These are phyloP conservation scores for Calonectria fujianensis DNA, from an alignment of 2,329 filamentous ascomycete genomes.

Conservation along the genomic window DNA sequence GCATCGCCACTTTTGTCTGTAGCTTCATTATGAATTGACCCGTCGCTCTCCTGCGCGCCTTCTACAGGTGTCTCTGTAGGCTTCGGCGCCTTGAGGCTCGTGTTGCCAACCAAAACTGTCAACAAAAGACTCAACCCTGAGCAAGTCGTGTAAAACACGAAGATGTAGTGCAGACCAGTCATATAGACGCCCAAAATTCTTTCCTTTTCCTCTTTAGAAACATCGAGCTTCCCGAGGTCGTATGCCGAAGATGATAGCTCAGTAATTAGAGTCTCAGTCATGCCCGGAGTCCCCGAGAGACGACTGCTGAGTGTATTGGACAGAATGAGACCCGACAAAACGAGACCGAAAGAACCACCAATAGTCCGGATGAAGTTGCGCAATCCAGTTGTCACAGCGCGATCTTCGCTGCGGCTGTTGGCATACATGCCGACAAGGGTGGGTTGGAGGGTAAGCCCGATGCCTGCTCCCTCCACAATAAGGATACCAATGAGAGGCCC, in stretches of 20 bases:
- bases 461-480: constrained; percentile 2
- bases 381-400: background rate
- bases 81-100: constrained; percentile 15
- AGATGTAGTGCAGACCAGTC: background rate
- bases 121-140: background rate
- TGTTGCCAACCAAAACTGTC: constrained; percentile 1
- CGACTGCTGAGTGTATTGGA: constrained; percentile 10
- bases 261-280: background rate
- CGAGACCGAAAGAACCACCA: background rate
- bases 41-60: background rate
- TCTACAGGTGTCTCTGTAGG: background rate
- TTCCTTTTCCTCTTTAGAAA: background rate
- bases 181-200: background rate
- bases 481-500: constrained; percentile 16
- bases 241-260: constrained; percentile 3
- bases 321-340: background rate
- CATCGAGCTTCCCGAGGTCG: background rate
- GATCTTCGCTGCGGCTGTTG: constrained; percentile 16
- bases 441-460: constrained; percentile 5
- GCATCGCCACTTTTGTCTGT: background rate
- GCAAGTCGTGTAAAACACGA: constrained; percentile 9
- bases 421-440: constrained; percentile 19
- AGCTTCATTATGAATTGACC: background rate
- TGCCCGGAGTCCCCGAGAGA: constrained; percentile 1
- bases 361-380: constrained; percentile 17